Base-by-base conservation (phyloP, 495 filamentous ascomycete genomes). In the Cercophora newfieldiana region DNA sequence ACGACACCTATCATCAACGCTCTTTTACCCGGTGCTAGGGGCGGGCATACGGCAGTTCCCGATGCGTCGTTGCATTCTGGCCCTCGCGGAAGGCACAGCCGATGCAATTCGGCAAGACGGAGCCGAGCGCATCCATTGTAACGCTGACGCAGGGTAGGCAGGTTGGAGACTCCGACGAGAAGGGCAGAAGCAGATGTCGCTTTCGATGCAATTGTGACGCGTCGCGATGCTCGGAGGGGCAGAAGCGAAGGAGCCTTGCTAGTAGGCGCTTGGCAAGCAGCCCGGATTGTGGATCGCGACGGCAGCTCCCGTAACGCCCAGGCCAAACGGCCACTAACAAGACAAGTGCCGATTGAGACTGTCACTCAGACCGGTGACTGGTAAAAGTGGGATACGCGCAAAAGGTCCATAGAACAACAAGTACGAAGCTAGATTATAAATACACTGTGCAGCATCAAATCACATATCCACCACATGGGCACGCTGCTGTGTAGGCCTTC, bases 401-500 rank as follows among this genome's bases (percentile, higher is more conserved):
- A 55, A 55, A 55, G 21, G 3, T 5, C 26, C 12, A 55, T 55
- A 24, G 2, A 55, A 25, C 22, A 55, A 55, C 22, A 55, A 55
- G 51, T 25, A 55, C 22, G 19, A 55, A 55, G 26, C 51, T 55
- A 24, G 28, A 31, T 19, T 58, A 58, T 26, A 58, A 58, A 58
- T 58, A 58, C 54, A 58, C 21, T 31, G 29, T 8, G 18, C 37
- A 44, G 37, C 37, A 44, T 44, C 51, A 55, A 55, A 55, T 28
- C 51, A 26, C 51, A 24, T 14, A 26, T 55, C 21, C 51, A 8
- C 51, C 51, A 55, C 51, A 55, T 55, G 51, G 37, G 10, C 37
- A 14, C 37, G 37, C 37, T 6, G 37, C 26, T 18, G 7, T 19
- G 51, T 22, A 28, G 22, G n/a, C 51, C 51, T 55, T n/a, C 10